Evolutionary conservation across 2,329 filamentous ascomycete species (phyloP), one percentile per base, ranked within the genome.

Genomic region (Nannizziopsis arthrosporioides): DNA sequence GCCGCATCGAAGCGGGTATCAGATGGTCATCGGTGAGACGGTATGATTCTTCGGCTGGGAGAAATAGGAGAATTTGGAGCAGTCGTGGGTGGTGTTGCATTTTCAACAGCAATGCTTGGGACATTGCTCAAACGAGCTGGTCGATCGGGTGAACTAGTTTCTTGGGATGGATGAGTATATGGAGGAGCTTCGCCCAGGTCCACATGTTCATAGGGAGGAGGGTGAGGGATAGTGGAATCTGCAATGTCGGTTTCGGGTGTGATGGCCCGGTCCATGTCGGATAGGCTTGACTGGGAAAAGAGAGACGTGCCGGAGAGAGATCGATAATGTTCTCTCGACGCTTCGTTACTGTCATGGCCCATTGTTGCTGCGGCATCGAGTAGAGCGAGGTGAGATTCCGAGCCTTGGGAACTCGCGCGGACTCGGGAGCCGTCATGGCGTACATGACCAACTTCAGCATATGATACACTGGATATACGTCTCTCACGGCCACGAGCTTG

Each of bases 351-450:
- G 8, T 50, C 50, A 18, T 58, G 57, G 8, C 58, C 61, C 59
- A 65, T 63, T 10, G 58, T 54, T 8, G 63, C 63, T 7, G 64
- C 63, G 34, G 63, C 60, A 30, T 62, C 62, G 11, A 73, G 58
- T 1, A 73, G 59, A 2, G 70, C 22, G 22, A 27, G 70, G n/a
- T 64, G 64, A 36, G 65, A 63, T 53, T 73, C 71, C 0, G 71
- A 73, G 43, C 73, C 69, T 31, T 63, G 61, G 19, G 70, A 73
- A 49, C 66, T 65, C 12, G 68, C 66, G 42, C 70, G 68, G 34
- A 73, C 53, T n/a, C 71, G 64, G 1, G 68, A 69, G 2, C 71
- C 71, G 53, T 73, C 71, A 47, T 73, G 71, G 42, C 71, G 65
- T 14, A 72, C 71, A 53, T 68, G 65, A 9, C 71, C 71, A 15